A percentile compares a stretch with the other conserved stretches of the same genome.
Conservation (phyloP, 2,329 filamentous ascomycete genomes). For the Ilyonectria sp. region DNA sequence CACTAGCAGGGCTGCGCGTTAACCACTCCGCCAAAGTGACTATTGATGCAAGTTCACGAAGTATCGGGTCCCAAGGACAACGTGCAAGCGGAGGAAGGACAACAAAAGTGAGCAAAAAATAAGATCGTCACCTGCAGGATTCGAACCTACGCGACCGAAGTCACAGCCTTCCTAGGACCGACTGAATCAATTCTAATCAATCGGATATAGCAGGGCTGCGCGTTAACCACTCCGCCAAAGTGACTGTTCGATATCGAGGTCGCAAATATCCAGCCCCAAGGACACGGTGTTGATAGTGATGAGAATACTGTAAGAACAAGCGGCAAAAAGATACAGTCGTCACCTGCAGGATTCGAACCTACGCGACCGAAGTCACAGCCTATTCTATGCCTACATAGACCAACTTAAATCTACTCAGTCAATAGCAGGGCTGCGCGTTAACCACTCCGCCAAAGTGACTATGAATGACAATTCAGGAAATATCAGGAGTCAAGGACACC, state of each 20-base stretch:
- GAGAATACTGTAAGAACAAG: not conserved
- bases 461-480: too few relatives aligned
- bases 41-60: not conserved
- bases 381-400: too few relatives aligned
- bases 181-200: too few relatives aligned
- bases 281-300: not conserved
- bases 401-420: too few relatives aligned
- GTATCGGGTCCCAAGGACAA: not conserved
- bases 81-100: not conserved
- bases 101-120: not conserved
- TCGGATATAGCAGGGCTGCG: conserved; percentile 1
- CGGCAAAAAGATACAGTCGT: not conserved
- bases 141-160: conserved; percentile 1
- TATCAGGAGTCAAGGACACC: too few relatives aligned
- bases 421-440: too few relatives aligned
- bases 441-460: too few relatives aligned
- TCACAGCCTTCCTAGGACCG: not conserved
- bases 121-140: not conserved
- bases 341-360: conserved; percentile 1
- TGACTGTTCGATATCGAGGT: not conserved
- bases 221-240: conserved; percentile 12
- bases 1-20: conserved; percentile 2
- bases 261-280: not conserved
- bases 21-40: conserved; percentile 11
- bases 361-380: not conserved